These are phyloP conservation scores for Quercus alba DNA, from an alignment of 306 rosid genomes.

Conservation along the genomic window DNA sequence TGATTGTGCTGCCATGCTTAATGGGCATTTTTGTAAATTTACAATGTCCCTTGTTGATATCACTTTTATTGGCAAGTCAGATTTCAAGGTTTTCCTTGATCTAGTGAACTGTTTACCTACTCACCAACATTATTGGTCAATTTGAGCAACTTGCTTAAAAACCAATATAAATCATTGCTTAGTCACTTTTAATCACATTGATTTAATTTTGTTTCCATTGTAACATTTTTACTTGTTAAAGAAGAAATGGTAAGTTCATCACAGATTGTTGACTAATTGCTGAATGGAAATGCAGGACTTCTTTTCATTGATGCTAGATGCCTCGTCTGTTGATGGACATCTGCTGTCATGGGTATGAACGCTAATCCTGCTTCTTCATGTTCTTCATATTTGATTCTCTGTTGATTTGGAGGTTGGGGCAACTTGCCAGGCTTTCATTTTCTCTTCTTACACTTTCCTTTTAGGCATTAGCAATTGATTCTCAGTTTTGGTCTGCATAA, in stretches of 20 bases:
- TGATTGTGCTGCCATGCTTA: neutral
- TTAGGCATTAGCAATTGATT: too few relatives aligned
- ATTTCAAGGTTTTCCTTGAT: neutral
- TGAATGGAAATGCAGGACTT: slow-evolving; percentile 57
- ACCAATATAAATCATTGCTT: neutral
- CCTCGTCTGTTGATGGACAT: slow-evolving; percentile 77
- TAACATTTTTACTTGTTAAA: neutral
- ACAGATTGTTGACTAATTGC: slow-evolving; percentile 6
- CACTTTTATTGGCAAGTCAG: neutral
- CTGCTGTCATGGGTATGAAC: slow-evolving; percentile 77
- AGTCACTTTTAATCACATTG: neutral
- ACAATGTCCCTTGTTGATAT: neutral
- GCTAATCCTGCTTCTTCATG: slow-evolving; percentile 7
- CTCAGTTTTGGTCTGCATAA: neutral
- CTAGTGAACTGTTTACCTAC: neutral
- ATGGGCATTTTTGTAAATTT: neutral
- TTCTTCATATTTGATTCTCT: neutral
- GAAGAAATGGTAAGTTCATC: neutral
- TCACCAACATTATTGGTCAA: neutral
- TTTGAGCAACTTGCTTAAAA: neutral
- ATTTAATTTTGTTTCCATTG: neutral
- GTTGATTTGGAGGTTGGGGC: neutral
- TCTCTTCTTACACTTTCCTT: neutral
- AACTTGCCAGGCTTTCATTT: neutral
- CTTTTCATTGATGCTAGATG: slow-evolving; percentile 64